phyloP scores from a whole-genome alignment of 352 stramenopile genomes.

The Phytopythium chamaehyphon region DNA sequence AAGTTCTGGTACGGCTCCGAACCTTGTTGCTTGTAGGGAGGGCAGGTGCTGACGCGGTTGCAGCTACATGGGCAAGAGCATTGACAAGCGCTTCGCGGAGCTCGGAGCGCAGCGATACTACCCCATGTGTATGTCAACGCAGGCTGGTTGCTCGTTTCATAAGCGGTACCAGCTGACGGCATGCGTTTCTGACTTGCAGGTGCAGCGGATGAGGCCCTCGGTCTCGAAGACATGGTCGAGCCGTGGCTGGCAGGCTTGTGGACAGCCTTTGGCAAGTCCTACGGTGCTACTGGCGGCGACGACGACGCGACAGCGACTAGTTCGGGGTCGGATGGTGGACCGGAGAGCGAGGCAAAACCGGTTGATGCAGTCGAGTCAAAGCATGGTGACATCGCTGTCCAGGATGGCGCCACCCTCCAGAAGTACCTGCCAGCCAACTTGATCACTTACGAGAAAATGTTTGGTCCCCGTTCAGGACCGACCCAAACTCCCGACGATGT shows the following conservation, averaged over 20 bases:
- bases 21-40: too few relatives aligned
- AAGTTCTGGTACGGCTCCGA: slow-evolving; percentile 83
- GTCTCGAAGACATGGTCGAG: slow-evolving; percentile 94
- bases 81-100: slow-evolving; percentile 88
- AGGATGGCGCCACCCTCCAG: background rate
- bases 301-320: slow-evolving; percentile 10
- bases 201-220: slow-evolving; percentile 92
- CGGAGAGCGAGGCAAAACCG: slow-evolving; percentile 1
- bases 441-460: slow-evolving; percentile 58
- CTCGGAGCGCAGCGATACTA: slow-evolving; percentile 84
- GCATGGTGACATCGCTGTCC: background rate
- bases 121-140: slow-evolving; percentile 44
- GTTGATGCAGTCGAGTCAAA: background rate
- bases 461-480: slow-evolving; percentile 25
- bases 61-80: slow-evolving; percentile 83
- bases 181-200: slow-evolving; percentile 23
- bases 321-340: slow-evolving; percentile 16
- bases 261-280: slow-evolving; percentile 38
- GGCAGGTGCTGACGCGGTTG: background rate
- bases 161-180: too few relatives aligned
- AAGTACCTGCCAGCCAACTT: slow-evolving; percentile 38
- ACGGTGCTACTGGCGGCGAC: slow-evolving; percentile 8
- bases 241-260: slow-evolving; percentile 80
- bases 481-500: slow-evolving; percentile 45
- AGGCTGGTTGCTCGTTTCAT: too few relatives aligned